A percentile compares a stretch with the other conserved stretches of the same genome.
phyloP scores from a whole-genome alignment of 345 rosid species.

The Rhodomyrtus tomentosa region DNA sequence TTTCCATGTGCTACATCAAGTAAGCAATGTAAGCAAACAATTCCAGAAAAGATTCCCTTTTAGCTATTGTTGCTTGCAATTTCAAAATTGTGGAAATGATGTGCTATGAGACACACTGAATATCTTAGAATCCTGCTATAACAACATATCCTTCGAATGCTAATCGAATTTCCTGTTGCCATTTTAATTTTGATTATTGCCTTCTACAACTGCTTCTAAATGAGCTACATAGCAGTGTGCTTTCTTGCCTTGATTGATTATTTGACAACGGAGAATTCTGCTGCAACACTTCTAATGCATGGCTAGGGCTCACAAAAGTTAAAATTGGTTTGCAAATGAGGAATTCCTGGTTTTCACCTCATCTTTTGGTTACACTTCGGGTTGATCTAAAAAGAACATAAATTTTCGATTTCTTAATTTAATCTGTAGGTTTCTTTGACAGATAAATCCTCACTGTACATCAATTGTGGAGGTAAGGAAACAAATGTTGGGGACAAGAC shows the following conservation, averaged over 20 bases:
- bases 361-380: not conserved
- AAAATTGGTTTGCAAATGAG: not conserved
- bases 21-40: conserved; percentile 30
- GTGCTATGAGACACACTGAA: not conserved
- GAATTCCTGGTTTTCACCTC: not conserved
- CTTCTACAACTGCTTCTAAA: not conserved
- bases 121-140: not conserved
- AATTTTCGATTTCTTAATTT: not conserved
- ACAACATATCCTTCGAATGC: not conserved
- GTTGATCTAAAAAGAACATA: not conserved
- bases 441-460: conserved; percentile 42
- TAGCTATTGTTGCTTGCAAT: not conserved
- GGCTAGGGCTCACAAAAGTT: not conserved
- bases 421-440: not conserved
- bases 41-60: not conserved
- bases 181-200: not conserved
- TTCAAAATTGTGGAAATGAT: not conserved
- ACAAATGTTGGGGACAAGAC: conserved; percentile 9
- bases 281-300: not conserved
- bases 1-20: conserved; percentile 45
- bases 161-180: not conserved
- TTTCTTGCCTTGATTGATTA: not conserved
- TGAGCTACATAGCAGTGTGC: not conserved
- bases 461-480: conserved; percentile 79
- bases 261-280: not conserved